Evolutionary conservation across 2,329 filamentous ascomycete species (phyloP), one percentile per base, ranked within the genome.

Genomic region (Verticillium longisporum): DNA sequence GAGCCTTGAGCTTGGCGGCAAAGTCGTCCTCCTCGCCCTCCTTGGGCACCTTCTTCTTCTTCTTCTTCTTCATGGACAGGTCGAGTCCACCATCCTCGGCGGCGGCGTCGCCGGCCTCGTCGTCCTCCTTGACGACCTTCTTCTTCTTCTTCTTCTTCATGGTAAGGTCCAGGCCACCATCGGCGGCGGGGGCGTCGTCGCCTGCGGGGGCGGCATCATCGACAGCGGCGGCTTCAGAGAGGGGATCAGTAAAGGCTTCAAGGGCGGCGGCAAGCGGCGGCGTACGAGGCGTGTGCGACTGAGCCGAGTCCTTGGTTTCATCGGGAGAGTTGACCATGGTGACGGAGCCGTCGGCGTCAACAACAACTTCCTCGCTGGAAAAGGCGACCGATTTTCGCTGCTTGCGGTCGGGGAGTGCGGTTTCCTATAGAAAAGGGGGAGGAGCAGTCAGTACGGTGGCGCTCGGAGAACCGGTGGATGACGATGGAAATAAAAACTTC

Each of bases 341-440:
- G 73, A 97, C 87, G 73, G 88, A 86, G 70, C 94, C 94, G 83
- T 97, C 91, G 77, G 87, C 86, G 80, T 96, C 91, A 75, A 97
- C 93, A 70, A 97, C 87, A 67, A 90, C 85, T 70, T 91, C 86
- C 72, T 91, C 91, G 77, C 95, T 90, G 74, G 89, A 93, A 77
- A 98, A 98, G 66, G 92, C 88, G 71, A 98, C 94, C 56, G 92
- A 96, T 80, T 98, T 97, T 79, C 93, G 90, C 71, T 89, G 87
- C 77, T 90, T 92, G 73, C 84, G 83, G 70, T 88, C 83, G 68
- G 74, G 69, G 57, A 68, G 68, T 56, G 65, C 68, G 56, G 62
- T 54, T 41, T 63, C 58, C 63, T 67, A 55, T 13, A 55, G n/a
- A 55, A 34, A n/a, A 7, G 54, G 54, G 31, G 31, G 54, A 21